A percentile compares a stretch with the other conserved stretches of the same genome.
These are phyloP conservation scores for Aspergillus luchuensis DNA, from an alignment of 2,329 filamentous ascomycete species.

Conservation along the genomic window DNA sequence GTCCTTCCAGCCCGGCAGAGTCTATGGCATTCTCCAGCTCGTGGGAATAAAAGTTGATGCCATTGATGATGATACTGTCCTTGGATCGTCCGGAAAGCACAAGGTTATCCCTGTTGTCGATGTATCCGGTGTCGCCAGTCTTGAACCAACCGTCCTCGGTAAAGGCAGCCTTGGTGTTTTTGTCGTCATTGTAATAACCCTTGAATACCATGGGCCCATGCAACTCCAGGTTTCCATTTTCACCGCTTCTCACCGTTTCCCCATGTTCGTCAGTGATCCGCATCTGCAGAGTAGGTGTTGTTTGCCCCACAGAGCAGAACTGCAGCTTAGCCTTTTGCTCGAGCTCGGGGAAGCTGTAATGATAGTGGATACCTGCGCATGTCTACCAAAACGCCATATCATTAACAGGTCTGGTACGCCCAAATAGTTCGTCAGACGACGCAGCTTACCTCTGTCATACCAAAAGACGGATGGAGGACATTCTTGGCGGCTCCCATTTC, in stretches of 20 bases:
- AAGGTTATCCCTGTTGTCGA: constrained; percentile 4
- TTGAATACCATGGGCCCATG: constrained; percentile 4
- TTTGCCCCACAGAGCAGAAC: not conserved
- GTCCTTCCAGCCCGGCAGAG: not conserved
- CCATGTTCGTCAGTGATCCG: not conserved
- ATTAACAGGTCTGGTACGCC: not conserved
- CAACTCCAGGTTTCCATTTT: constrained; percentile 2
- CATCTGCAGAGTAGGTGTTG: not conserved
- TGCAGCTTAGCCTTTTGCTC: constrained; percentile 30
- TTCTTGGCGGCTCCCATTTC: constrained; percentile 42
- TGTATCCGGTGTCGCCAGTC: constrained; percentile 3
- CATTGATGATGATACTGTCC: constrained; percentile 8
- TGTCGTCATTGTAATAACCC: constrained; percentile 4
- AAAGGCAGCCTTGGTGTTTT: not conserved
- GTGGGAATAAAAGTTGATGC: constrained; percentile 3
- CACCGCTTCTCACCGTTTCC: not conserved
- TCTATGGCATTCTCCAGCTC: constrained; percentile 6
- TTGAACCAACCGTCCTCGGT: constrained; percentile 4
- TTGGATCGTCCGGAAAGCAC: not conserved
- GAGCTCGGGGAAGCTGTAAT: constrained; percentile 42
- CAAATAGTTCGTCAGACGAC: not conserved
- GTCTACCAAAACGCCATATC: constrained; percentile 29
- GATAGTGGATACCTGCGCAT: constrained; percentile 53
- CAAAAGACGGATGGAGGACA: constrained; percentile 35
- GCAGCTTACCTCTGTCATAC: constrained; percentile 44